Base-by-base conservation (phyloP, 441 rosid species). In the Monsonia emarginata region DNA sequence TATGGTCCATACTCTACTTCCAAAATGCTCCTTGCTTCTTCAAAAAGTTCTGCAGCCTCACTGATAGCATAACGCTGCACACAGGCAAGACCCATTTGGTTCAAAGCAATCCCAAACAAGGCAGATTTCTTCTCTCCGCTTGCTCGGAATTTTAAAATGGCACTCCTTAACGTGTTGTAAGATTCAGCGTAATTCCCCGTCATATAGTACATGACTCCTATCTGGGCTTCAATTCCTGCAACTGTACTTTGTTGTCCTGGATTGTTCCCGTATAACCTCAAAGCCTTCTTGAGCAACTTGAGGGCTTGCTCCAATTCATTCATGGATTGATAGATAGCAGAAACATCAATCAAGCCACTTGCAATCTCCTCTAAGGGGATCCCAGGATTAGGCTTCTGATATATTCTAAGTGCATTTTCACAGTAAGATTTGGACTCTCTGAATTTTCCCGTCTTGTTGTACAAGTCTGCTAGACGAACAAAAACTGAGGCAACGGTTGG, bases 191-290 rank as follows among this genome's bases (percentile, higher is more conserved):
- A 90, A 21, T 81, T 84, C 67, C 87, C 97, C 77, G 84, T 75
- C 98, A 90, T 88, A 72, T 87, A 93, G 72, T 80, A 80, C 69
- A 93, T 78, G 69, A 89, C 91, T 44, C 98, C 98, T 79, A 93
- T 85, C 78, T 89, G 97, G 18, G 96, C 93, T 74, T 88, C 98
- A 21, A 90, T 83, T 67, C 97, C 98, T 5, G 97, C 96, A 31
- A 85, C 74, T 18, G 88, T 84, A 66, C 90, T 84, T 61, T 87
- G 97, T 68, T 87, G 91, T 44, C 97, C 95, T 5, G 86, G 90
- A 28, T 84, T 79, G 28, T 84, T 83, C 5, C 72, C 72, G 24
- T 81, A 90, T 25, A 88, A 67, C 76, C 81, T 87, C 64, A 88
- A 66, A 1, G 96, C 97, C 61, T 83, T 80, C 65, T 79, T 82